Evolutionary conservation across 1,284 basidiomycete genomes (phyloP).

Genomic region (Cutaneotrichosporon cyanovorans): DNA sequence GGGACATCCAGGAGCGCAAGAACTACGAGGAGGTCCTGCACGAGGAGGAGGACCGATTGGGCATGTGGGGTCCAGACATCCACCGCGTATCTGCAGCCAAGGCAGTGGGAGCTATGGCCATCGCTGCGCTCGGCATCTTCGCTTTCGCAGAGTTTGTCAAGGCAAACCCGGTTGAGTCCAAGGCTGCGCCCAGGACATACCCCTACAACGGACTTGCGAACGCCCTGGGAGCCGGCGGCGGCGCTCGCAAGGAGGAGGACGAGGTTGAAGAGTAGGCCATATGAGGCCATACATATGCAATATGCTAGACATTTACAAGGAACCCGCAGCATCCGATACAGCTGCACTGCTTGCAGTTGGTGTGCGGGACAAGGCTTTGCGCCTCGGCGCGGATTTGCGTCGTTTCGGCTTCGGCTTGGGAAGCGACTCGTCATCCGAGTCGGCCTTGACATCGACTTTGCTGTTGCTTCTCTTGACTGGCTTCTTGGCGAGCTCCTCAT

Average conservation of each 20-base stretch:
- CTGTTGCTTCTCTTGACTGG: neutral
- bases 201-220: conserved; percentile 42
- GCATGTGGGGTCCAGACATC: conserved; percentile 82
- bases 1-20: conserved; percentile 69
- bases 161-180: conserved; percentile 24
- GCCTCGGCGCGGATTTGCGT: neutral
- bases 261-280: conserved; percentile 30
- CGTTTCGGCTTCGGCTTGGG: neutral
- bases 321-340: neutral
- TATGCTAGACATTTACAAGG: neutral
- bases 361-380: neutral
- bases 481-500: conserved; percentile 7
- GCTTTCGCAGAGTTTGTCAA: conserved; percentile 31
- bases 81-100: conserved; percentile 31
- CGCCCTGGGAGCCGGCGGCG: conserved; percentile 39
- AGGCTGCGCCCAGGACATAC: conserved; percentile 34
- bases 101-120: conserved; percentile 28
- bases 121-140: conserved; percentile 31
- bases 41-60: conserved; percentile 71
- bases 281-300: neutral
- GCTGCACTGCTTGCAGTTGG: neutral
- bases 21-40: conserved; percentile 82
- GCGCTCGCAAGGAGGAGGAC: conserved; percentile 27
- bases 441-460: neutral
- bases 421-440: neutral